Conservation (phyloP, 1,284 basidiomycete species). For the Puccinia triticina region DNA sequence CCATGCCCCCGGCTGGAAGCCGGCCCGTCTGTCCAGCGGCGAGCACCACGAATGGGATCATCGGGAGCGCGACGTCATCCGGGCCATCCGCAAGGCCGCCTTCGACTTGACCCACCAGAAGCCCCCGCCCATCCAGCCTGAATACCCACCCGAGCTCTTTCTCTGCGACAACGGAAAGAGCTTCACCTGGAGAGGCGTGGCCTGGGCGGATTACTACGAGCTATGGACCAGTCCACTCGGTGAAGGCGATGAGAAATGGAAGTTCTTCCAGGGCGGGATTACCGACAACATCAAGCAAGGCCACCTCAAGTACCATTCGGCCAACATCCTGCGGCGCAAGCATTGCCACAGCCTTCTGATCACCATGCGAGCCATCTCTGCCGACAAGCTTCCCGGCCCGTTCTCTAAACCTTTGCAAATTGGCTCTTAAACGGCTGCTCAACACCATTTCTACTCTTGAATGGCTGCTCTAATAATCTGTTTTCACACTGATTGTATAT, state of each 20-base stretch:
- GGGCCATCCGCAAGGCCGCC: constrained; percentile 34
- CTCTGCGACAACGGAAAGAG: constrained; percentile 22
- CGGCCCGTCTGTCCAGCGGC: constrained; percentile 14
- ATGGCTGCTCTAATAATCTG: too few relatives aligned
- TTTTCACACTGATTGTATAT: too few relatives aligned
- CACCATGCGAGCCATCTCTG: constrained; percentile 38
- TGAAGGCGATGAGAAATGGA: constrained; percentile 24
- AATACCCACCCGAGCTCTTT: constrained; percentile 23
- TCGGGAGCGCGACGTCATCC: constrained; percentile 44
- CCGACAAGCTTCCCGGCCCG: constrained; percentile 29
- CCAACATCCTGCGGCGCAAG: constrained; percentile 19
- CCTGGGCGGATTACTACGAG: constrained; percentile 49
- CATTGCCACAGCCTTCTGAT: neutral
- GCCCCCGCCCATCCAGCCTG: neutral
- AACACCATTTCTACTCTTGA: too few relatives aligned
- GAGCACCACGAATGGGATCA: constrained; percentile 46
- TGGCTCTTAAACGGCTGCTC: neutral
- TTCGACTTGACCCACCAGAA: constrained; percentile 40
- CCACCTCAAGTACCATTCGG: constrained; percentile 34
- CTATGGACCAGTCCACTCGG: constrained; percentile 13
- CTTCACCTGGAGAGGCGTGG: constrained; percentile 46
- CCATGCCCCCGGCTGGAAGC: constrained; percentile 53
- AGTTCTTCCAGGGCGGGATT: constrained; percentile 41
- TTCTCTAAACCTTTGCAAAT: constrained; percentile 36
- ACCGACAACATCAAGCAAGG: constrained; percentile 49